Conservation (phyloP, 2,329 filamentous ascomycete genomes). For the Phyllosticta ampelicida region DNA sequence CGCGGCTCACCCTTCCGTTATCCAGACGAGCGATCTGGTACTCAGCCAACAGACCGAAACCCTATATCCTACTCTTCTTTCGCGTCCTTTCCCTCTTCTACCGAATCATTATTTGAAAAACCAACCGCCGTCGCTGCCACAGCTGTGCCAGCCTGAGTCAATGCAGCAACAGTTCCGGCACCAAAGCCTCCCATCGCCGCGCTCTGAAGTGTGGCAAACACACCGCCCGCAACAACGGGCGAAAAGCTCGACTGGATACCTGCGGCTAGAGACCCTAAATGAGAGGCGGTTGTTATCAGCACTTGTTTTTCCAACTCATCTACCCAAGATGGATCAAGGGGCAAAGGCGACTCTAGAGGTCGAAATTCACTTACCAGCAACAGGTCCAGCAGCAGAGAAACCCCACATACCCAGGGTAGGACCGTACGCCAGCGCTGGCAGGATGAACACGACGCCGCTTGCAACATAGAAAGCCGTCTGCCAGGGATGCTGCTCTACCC, state of each 20-base stretch:
- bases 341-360: too few relatives aligned
- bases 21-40: too few relatives aligned
- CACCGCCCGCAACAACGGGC: constrained; percentile 16
- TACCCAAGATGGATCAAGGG: too few relatives aligned
- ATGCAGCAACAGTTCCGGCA: constrained; percentile 15
- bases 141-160: constrained; percentile 2
- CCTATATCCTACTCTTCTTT: not conserved
- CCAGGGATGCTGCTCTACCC: constrained; percentile 17
- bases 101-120: not conserved
- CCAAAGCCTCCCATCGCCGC: constrained; percentile 25
- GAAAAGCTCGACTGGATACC: constrained; percentile 17
- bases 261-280: constrained; percentile 17
- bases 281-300: constrained; percentile 13
- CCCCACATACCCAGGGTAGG: constrained; percentile 18
- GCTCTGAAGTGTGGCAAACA: constrained; percentile 21
- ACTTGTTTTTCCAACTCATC: constrained; percentile 15
- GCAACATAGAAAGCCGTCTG: constrained; percentile 18
- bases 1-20: too few relatives aligned
- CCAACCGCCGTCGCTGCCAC: not conserved
- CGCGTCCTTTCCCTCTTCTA: not conserved
- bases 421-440: constrained; percentile 16
- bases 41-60: too few relatives aligned
- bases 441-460: constrained; percentile 17
- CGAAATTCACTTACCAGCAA: constrained; percentile 14
- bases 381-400: constrained; percentile 16